These are phyloP conservation scores for Byssothecium circinans DNA, from an alignment of 2,329 filamentous ascomycete genomes.

Conservation along the genomic window DNA sequence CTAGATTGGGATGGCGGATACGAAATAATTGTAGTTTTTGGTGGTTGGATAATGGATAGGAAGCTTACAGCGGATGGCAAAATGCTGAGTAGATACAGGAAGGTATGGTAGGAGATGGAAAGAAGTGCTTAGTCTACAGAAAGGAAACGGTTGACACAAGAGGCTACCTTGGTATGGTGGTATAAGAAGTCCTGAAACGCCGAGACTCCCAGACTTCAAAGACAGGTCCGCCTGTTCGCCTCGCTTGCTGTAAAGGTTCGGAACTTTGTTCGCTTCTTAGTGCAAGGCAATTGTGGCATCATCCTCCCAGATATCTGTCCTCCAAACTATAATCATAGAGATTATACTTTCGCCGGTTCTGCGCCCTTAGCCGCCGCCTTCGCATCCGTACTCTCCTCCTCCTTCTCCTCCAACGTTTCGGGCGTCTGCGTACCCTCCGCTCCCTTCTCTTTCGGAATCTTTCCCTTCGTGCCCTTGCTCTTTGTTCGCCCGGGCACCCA, in stretches of 20 bases:
- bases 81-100: background rate
- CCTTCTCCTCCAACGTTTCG: background rate
- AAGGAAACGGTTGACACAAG: too few species aligned
- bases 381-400: background rate
- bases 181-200: background rate
- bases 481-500: conserved; percentile 30
- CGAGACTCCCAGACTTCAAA: background rate
- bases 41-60: background rate
- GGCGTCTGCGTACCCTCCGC: conserved; percentile 6
- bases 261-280: too few species aligned
- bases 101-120: too few species aligned
- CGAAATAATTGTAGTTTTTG: background rate
- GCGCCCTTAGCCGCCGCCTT: background rate
- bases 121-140: too few species aligned
- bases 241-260: too few species aligned
- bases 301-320: background rate
- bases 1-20: conserved; percentile 9
- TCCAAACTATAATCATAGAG: background rate
- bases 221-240: too few species aligned
- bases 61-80: background rate
- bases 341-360: too few species aligned
- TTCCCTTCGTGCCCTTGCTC: conserved; percentile 26
- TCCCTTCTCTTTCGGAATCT: conserved; percentile 23
- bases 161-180: background rate
- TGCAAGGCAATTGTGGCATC: too few species aligned